Base-by-base conservation (phyloP, 2,329 filamentous ascomycete species). In the Trichophyton equinum region DNA sequence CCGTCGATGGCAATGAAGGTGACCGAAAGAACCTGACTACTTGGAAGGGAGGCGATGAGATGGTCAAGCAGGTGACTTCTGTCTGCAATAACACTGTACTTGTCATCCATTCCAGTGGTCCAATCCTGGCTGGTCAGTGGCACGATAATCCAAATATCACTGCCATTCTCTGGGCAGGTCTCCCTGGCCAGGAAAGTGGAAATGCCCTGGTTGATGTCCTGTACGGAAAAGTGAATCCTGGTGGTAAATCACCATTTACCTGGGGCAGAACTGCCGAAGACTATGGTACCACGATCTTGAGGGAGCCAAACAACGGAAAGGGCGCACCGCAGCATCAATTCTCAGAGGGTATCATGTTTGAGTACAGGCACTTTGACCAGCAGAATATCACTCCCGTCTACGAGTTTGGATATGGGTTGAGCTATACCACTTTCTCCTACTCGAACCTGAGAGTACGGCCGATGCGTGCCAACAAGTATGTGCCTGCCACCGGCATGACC, bases 11-110 rank as follows among this genome's bases (percentile, higher is more conserved):
- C 60, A 96, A 96, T 71, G 78, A 81, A 62, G 94, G 94, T 62
- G 92, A 97, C 73, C 86, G 94, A 59, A 91, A 91, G 69, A 96
- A 99, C 75, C 79, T 99, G 42, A 96, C 91, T 0, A 79, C 96
- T 0, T 97, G 92, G 92, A 80, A 86, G 63, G 81, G 85, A 62
- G 91, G 89, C 46, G 90, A 97, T 59, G 79, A 81, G 0, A 76
- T 97, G 60, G 88, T 97, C 74, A 82, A 87, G 74, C 90, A 87
- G 56, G 89, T 96, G 9, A 85, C 89, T 0, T 79, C 84, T 6
- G 71, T 84, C 64, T 91, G 87, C 79, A 85, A 86, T 76, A 96
- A 96, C 80, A 96, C 91, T 11, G 87, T 97, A 62, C 89, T 97
- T 15, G 84, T 96, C 61, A 86, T 97, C 62, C 92, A 97, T 77